These are phyloP conservation scores for Solanum arcanum DNA, from an alignment of 257 asterid genomes.

Conservation along the genomic window DNA sequence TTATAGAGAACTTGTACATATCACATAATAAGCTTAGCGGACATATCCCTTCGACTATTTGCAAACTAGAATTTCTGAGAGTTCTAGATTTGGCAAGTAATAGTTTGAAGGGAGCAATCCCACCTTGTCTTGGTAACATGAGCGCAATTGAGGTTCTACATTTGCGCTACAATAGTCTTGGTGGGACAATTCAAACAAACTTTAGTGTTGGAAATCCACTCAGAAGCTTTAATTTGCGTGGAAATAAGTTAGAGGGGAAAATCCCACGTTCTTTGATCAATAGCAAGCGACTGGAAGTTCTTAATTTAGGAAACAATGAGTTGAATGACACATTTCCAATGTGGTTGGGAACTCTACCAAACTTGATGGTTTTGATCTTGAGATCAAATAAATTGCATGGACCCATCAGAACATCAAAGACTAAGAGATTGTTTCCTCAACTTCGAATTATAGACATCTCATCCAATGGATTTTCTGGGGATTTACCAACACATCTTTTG, in stretches of 20 bases:
- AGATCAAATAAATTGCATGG: neutral
- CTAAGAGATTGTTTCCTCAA: neutral
- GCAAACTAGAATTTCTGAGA: neutral
- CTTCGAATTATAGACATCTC: neutral
- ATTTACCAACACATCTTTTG: neutral
- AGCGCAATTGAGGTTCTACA: neutral
- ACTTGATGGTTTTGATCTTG: neutral
- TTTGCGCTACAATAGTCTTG: neutral
- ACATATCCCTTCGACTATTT: neutral
- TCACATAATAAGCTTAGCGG: neutral
- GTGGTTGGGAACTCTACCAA: conserved; percentile 1
- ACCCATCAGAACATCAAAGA: neutral
- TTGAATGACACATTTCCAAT: neutral
- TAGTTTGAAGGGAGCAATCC: neutral
- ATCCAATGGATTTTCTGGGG: neutral
- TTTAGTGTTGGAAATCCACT: neutral
- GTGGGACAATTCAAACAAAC: neutral
- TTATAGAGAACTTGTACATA: neutral
- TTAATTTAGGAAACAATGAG: neutral
- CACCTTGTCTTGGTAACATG: neutral
- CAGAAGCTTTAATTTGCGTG: neutral
- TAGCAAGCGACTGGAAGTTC: no score
- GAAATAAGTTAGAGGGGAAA: neutral
- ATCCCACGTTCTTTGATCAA: neutral
- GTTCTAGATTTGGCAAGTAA: neutral